Base-by-base conservation (phyloP, 1,284 basidiomycete species). In the Malassezia yamatoensis region DNA sequence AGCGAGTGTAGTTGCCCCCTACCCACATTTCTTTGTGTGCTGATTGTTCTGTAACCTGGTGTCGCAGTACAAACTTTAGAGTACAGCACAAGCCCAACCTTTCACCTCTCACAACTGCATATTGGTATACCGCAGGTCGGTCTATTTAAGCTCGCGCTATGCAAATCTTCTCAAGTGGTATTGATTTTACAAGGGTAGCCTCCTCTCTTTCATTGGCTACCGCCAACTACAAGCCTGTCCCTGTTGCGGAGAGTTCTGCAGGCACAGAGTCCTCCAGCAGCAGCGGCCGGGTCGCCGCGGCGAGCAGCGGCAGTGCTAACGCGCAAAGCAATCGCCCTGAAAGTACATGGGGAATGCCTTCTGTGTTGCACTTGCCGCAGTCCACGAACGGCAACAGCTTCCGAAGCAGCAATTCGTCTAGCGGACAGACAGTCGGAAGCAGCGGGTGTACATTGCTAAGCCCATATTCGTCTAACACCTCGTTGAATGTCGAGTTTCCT, bases 201-300 rank as follows among this genome's bases (percentile, higher is more conserved):
- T 60, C 54, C 32, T 58, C 62, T 24, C 66, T 74, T 2, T 71
- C 68, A 29, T 60, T 74, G 20, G 66, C 62, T n/a, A 51, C 63
- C 9, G 72, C 72, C 44, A 71, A 72, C 58, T 74, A 74, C 64
- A 74, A 74, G 61, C 72, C 72, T 15, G 63, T 68, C 18, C 72
- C 72, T 5, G 65, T 67, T 51, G 49, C 67, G 2, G 59, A 65
- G 1, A 60, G 57, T 32, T 43, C 41, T 8, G 15, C n/a, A 6
- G 18, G 18, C 0, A 50, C 62, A 35, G 51, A 40, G 32, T 34
- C 38, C 5, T 49, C 43, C 8, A 46, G 52, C n/a, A 41, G n/a
- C 12, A 37, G 20, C n/a, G 50, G 45, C 16, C 49, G 54, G 32
- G 50, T 43, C 3, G 24, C 49, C 20, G 16, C 21, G 21, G 39